phyloP scores from a whole-genome alignment of 352 stramenopile species.

The Achlya hypogyna region DNA sequence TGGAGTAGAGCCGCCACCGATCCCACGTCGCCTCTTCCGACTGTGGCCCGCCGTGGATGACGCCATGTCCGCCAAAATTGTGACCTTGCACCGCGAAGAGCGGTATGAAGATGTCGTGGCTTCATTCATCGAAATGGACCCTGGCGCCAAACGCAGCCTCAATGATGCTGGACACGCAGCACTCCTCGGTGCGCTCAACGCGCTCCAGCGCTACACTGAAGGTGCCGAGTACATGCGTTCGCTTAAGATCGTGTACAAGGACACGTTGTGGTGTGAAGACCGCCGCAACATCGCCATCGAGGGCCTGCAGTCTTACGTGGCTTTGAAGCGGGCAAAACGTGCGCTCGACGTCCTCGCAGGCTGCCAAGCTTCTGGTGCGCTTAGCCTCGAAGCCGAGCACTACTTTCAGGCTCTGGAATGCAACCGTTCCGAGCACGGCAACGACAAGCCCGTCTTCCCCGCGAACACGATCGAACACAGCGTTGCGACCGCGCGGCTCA shows the following conservation, averaged over 20 bases:
- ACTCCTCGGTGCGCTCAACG: neutral
- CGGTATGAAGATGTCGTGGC: neutral
- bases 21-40: neutral
- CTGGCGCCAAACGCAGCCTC: neutral
- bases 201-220: neutral
- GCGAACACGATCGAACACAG: neutral
- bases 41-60: neutral
- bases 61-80: neutral
- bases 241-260: neutral
- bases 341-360: neutral
- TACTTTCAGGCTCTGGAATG: conserved; percentile 8
- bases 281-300: neutral
- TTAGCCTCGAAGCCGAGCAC: neutral
- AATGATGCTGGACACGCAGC: neutral
- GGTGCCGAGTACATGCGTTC: neutral
- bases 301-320: neutral
- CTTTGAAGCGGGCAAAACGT: neutral
- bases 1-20: neutral
- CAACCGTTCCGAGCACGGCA: neutral
- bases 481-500: neutral
- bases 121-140: neutral
- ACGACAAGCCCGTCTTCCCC: neutral
- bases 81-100: neutral
- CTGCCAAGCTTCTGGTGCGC: neutral
- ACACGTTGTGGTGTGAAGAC: neutral